Evolutionary conservation across 2,329 filamentous ascomycete species (phyloP).

Genomic region (Pseudovirgaria hyperparasitica): DNA sequence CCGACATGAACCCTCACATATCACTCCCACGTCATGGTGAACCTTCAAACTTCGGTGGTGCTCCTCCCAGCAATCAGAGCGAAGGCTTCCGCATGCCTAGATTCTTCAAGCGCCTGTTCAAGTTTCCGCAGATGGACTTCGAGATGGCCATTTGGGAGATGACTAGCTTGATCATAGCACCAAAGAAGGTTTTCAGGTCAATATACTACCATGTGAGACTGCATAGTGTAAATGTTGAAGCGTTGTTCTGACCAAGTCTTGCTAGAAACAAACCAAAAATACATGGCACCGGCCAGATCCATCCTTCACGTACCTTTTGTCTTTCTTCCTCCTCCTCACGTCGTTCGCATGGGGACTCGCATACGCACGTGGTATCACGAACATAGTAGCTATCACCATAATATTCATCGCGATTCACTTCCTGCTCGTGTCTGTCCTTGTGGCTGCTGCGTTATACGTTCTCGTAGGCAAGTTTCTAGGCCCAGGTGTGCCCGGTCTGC

Average conservation of each 20-base stretch:
- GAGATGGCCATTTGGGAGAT: conserved; percentile 64
- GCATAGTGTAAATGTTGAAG: background rate
- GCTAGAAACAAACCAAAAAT: conserved; percentile 45
- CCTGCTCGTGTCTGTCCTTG: conserved; percentile 44
- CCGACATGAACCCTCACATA: conserved; percentile 46
- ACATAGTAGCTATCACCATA: conserved; percentile 31
- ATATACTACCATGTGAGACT: conserved; percentile 53
- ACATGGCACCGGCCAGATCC: conserved; percentile 58
- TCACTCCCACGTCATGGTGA: conserved; percentile 44
- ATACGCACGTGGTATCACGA: conserved; percentile 32
- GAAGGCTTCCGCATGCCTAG: conserved; percentile 48
- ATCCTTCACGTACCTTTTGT: conserved; percentile 57
- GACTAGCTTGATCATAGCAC: conserved; percentile 53
- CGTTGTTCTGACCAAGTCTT: background rate
- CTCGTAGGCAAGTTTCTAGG: conserved; percentile 49
- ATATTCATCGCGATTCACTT: conserved; percentile 47
- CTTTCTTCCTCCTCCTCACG: conserved; percentile 46
- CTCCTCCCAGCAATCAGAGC: conserved; percentile 35
- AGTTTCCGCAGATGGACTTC: conserved; percentile 64
- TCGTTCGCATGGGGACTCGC: conserved; percentile 47
- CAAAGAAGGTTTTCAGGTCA: conserved; percentile 58
- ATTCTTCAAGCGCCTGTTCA: conserved; percentile 58
- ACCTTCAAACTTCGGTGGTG: conserved; percentile 39
- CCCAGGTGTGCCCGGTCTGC: conserved; percentile 39
- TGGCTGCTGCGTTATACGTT: conserved; percentile 52